Evolutionary conservation across 495 filamentous ascomycete genomes (phyloP).

Genomic region (Talaromyces wortmannii): DNA sequence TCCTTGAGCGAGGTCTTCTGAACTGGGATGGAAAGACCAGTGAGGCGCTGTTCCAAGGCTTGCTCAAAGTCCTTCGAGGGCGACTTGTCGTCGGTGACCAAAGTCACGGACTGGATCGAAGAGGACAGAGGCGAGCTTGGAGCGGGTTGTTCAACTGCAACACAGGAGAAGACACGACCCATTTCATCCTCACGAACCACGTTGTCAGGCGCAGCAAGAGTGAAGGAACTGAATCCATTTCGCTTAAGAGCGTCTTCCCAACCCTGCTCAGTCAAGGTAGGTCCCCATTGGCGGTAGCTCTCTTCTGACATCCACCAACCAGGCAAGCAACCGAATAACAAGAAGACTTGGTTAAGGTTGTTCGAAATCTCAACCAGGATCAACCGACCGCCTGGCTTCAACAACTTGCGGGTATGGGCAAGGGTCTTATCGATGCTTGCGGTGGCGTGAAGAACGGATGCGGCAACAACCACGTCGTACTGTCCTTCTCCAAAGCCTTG

Average conservation of each 20-base stretch:
- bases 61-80: neutral
- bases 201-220: neutral
- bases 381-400: conserved; percentile 18
- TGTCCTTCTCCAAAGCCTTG: conserved; percentile 26
- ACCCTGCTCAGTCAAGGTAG: neutral
- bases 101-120: neutral
- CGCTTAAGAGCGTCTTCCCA: neutral
- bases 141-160: neutral
- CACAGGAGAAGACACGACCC: neutral
- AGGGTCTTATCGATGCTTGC: conserved; percentile 26
- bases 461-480: conserved; percentile 40
- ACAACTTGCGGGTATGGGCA: conserved; percentile 22
- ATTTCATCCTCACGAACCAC: neutral
- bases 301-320: conserved; percentile 9
- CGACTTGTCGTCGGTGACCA: neutral
- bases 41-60: neutral
- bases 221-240: neutral
- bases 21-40: neutral
- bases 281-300: neutral
- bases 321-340: conserved; percentile 6
- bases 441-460: conserved; percentile 42
- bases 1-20: neutral
- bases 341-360: neutral
- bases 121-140: neutral
- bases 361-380: conserved; percentile 13